Conservation (phyloP, 441 rosid genomes). For the Adansonia gregorii region DNA sequence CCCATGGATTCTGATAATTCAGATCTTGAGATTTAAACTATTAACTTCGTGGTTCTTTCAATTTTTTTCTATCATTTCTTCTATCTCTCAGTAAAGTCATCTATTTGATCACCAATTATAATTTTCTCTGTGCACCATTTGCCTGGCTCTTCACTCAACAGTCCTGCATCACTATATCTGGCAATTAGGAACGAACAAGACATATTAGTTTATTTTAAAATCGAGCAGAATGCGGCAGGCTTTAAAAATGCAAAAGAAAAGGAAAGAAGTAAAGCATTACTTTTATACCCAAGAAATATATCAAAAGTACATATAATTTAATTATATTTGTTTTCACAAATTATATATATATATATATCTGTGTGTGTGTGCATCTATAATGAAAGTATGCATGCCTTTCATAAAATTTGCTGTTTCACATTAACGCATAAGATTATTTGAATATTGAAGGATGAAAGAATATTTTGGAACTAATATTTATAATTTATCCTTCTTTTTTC, state of each 20-base stretch:
- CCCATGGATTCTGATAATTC: background rate
- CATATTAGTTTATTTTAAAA: background rate
- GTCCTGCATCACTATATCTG: background rate
- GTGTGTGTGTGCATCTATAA: no score
- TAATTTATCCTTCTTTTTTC: background rate
- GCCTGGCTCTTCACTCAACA: background rate
- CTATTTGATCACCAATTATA: background rate
- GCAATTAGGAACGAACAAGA: background rate
- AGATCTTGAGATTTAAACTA: constrained; percentile 1
- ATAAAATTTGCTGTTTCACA: background rate
- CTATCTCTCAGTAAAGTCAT: background rate
- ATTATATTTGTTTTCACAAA: background rate
- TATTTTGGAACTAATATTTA: background rate
- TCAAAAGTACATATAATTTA: background rate
- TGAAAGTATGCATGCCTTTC: background rate
- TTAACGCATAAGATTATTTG: background rate
- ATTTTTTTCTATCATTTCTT: background rate
- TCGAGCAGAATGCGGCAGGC: no score
- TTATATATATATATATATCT: background rate
- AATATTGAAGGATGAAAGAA: background rate
- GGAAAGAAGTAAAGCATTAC: background rate
- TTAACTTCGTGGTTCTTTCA: background rate
- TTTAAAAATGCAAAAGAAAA: background rate
- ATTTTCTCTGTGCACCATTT: background rate
- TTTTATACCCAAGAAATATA: background rate